Evolutionary conservation across 2,329 filamentous ascomycete species (phyloP), one percentile per base, ranked within the genome.

Genomic region (Gnomoniopsis sp.): DNA sequence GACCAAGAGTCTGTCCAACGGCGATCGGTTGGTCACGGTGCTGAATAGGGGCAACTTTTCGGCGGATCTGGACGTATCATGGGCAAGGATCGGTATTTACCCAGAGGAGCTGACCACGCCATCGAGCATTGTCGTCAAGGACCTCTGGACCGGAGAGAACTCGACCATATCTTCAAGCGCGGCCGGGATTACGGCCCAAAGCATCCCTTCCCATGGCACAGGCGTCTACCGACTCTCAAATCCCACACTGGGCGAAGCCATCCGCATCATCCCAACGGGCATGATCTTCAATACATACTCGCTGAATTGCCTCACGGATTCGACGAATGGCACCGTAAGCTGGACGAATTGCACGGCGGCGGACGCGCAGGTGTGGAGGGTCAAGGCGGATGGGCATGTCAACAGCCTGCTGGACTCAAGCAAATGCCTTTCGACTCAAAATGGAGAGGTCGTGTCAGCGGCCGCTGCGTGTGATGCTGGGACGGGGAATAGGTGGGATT

Each of bases 251-350:
- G 64, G 66, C 19, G 68, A 50, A 19, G 54, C 57, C 38, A 62
- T 63, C 19, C 62, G 63, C 21, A 64, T 70, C 11, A 71, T 70
- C 10, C 77, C 78, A 0, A 81, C 77, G 0, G 79, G 79, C 4
- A 72, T 77, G 64, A 74, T 81, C 51, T 79, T 81, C 67, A 80
- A 81, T 63, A 79, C 78, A 0, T 74, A 71, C 22, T 77, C 76
- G 2, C 66, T 74, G 11, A 71, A 72, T 33, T 79, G 76, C 60
- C 67, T 81, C 36, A 75, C 75, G 4, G 74, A 71, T 6, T 44
- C 61, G 55, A 51, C 41, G 38, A 60, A 65, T 2, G 64, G 65
- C 8, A 63, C 56, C 7, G 64, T 77, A 6, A 64, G 36, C 0
- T 79, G 74, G 65, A 62, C 64, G 4, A 59, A 65, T 3, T 80